These are phyloP conservation scores for Didymella pinodella DNA, from an alignment of 2,329 filamentous ascomycete species.

Conservation along the genomic window DNA sequence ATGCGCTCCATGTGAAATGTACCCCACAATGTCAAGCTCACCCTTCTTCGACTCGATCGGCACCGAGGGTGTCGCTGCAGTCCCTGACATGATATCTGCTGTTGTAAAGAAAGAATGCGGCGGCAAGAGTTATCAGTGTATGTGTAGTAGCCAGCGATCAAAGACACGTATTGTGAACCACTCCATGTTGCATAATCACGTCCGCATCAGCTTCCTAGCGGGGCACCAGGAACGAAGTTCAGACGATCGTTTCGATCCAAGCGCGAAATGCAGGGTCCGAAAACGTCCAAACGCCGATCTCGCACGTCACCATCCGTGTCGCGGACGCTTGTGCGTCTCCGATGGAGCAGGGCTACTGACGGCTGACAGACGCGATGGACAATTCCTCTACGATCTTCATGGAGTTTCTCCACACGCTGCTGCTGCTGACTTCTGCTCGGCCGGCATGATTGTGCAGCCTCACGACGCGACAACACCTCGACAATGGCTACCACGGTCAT, in stretches of 20 bases:
- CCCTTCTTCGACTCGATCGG: conserved; percentile 52
- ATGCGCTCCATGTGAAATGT: conserved; percentile 21
- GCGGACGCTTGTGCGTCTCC: conserved; percentile 47
- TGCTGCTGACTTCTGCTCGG: conserved; percentile 8
- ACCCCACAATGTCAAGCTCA: conserved; percentile 11
- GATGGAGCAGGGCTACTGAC: conserved; percentile 22
- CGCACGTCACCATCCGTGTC: conserved; percentile 43
- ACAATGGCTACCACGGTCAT: conserved; percentile 49
- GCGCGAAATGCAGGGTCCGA: conserved; percentile 15
- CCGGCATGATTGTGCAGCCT: conserved; percentile 34
- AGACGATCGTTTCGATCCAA: conserved; percentile 10
- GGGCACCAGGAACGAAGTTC: conserved; percentile 14
- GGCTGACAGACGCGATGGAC: conserved; percentile 20
- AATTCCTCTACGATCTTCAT: conserved; percentile 6
- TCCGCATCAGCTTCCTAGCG: conserved; percentile 8
- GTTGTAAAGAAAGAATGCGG: not conserved
- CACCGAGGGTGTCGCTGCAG: conserved; percentile 30
- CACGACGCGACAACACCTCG: conserved; percentile 18
- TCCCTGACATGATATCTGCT: conserved; percentile 12
- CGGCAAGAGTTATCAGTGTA: not conserved
- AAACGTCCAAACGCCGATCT: conserved; percentile 27
- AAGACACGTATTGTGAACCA: conserved; percentile 3
- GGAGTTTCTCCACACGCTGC: conserved; percentile 21
- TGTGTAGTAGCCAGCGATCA: conserved; percentile 8
- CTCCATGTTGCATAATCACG: conserved; percentile 10